Evolutionary conservation across 495 filamentous ascomycete species (phyloP).

Genomic region (Halenospora varia): DNA sequence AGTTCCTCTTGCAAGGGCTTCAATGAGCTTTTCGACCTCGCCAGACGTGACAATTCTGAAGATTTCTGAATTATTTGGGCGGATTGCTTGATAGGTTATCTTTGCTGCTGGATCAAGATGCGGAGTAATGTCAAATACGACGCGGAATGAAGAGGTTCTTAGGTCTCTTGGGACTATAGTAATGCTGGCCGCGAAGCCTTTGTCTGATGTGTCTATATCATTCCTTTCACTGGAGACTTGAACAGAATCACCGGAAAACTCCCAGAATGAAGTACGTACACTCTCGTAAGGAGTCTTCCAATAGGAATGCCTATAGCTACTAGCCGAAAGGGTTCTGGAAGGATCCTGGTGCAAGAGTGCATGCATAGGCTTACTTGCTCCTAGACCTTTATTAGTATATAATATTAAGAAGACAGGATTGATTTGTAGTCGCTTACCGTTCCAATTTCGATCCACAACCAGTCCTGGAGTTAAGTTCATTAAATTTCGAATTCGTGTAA

Average conservation of each 20-base stretch:
- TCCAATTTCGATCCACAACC: not conserved
- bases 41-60: not conserved
- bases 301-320: too few species aligned
- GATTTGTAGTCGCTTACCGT: too few species aligned
- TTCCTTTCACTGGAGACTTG: not conserved
- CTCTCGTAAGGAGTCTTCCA: too few species aligned
- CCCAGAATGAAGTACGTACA: too few species aligned
- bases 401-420: too few species aligned
- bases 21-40: not conserved
- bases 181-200: not conserved
- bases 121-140: not conserved
- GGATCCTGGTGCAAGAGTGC: too few species aligned
- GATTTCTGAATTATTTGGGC: slow-evolving; percentile 2
- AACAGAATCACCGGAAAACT: too few species aligned
- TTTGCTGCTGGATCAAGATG: not conserved
- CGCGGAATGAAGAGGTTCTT: not conserved
- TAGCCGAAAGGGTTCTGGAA: too few species aligned
- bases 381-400: not conserved
- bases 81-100: slow-evolving; percentile 4
- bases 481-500: not conserved
- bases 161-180: not conserved
- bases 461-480: slow-evolving; percentile 1
- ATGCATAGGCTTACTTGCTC: too few species aligned
- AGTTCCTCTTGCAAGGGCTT: not conserved
- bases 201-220: not conserved